Base-by-base conservation (phyloP, 768 basidiomycete species). In the Termitomyces sp. region DNA sequence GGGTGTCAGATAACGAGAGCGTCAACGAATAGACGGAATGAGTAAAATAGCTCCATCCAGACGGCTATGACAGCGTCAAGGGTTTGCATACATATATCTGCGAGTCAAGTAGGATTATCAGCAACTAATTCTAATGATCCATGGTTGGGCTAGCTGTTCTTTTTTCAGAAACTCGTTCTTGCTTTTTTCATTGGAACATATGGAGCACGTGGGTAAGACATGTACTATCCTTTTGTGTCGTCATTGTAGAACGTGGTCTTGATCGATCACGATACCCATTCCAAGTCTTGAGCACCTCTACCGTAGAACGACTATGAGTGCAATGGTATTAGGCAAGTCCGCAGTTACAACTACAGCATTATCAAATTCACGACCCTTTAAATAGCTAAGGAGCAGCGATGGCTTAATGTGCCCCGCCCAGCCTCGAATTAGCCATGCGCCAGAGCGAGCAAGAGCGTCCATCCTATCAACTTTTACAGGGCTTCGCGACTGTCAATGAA, bases 271-370 rank as follows among this genome's bases (percentile, higher is more conserved):
- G 31, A 45, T 20, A 56, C 17, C 42, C 25, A 9, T 42, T 43
- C 1, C 25, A 1, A 25, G 1, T 25, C 42, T 31, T 31, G 40
- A 32, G 54, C 54, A 50, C 49, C 47, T 29, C 5, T 40, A 17
- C 12, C 10, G 53, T 43, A n/a, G 31, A 55, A 34, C 42, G 17
- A 43, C 32, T 56, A 56, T 43, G 31, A 32, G 31, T 29, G 31
- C 54, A 56, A n/a, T 56, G 42, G 42, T 56, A 34, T 56, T 56
- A 56, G 54, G 54, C 40, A 43, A 56, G 54, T 10, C 31, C 54
- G 42, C 54, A 56, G 54, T 6, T 29, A 31, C 29, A 29, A 42
- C 40, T 43, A 56, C 54, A 56, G 54, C 54, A 17, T 56, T 20
- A 6, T 20, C 11, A 17, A 43, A 56, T 40, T 55, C 54, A 43